Percentiles rank a stretch among this genome's conserved stretches.
Conservation (phyloP, 2,329 filamentous ascomycete species). For the Ophiostoma quercus region DNA sequence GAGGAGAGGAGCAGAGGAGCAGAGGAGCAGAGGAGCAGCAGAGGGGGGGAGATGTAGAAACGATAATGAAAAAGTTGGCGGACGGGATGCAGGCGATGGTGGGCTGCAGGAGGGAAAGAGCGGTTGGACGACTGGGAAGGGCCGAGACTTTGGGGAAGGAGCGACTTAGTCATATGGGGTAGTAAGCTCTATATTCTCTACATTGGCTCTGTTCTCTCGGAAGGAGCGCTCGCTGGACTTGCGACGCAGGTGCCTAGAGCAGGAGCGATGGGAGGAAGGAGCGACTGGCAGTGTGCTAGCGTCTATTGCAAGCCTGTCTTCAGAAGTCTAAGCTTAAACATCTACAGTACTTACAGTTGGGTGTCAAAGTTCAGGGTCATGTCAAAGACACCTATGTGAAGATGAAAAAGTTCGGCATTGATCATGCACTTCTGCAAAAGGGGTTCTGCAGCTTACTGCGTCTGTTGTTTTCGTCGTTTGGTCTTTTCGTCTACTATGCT, state of each 20-base stretch:
- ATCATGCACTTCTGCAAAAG: not conserved
- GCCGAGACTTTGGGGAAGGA: constrained; percentile 14
- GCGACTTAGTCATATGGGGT: not conserved
- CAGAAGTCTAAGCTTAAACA: not conserved
- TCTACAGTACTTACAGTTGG: not conserved
- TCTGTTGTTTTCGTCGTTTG: not conserved
- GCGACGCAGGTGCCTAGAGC: not conserved
- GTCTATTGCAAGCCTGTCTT: not conserved
- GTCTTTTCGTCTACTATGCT: not conserved
- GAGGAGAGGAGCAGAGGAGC: constrained; percentile 6
- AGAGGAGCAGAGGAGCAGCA: not conserved
- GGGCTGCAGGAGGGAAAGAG: constrained; percentile 18
- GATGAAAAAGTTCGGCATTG: not conserved
- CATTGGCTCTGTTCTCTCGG: not conserved
- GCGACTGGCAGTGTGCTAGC: not conserved
- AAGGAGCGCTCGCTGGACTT: not conserved
- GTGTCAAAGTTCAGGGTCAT: not conserved
- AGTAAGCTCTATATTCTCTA: not conserved
- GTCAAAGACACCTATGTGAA: not conserved
- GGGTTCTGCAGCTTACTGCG: not conserved
- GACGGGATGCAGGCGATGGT: constrained; percentile 17
- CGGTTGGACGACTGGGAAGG: constrained; percentile 15
- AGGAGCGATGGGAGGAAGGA: not conserved
- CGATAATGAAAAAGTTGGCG: constrained; percentile 18
- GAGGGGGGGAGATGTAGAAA: constrained; percentile 9